Evolutionary conservation across 2,329 filamentous ascomycete genomes (phyloP).

Genomic region (Penicillium rolfsii): DNA sequence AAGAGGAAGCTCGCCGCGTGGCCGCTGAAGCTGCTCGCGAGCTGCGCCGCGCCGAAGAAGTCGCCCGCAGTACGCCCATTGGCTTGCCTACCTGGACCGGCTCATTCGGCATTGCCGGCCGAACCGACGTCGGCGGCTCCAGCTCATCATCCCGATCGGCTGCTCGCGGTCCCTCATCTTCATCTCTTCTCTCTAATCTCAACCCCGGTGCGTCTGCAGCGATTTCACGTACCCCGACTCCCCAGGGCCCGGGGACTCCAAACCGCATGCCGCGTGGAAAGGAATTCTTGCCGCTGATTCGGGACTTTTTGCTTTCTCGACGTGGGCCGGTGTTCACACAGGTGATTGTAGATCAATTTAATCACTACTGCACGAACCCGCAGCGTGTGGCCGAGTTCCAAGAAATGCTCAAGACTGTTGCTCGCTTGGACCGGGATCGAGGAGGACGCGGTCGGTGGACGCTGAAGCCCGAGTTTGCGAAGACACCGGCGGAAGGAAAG

Average conservation of each 20-base stretch:
- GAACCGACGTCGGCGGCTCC: conserved; percentile 47
- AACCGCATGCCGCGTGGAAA: conserved; percentile 50
- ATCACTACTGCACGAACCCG: conserved; percentile 71
- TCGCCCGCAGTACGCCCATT: conserved; percentile 72
- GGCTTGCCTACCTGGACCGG: conserved; percentile 96
- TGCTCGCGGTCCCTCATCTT: conserved; percentile 45
- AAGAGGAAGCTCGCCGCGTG: conserved; percentile 77
- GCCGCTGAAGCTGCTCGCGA: conserved; percentile 77
- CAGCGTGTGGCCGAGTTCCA: conserved; percentile 79
- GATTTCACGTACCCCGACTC: conserved; percentile 28
- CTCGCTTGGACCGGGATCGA: conserved; percentile 60
- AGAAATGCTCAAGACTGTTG: conserved; percentile 74
- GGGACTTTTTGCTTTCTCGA: conserved; percentile 75
- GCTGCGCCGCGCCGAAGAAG: conserved; percentile 71
- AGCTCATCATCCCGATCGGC: conserved; percentile 40
- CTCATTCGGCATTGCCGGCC: conserved; percentile 74
- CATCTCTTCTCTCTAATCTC: conserved; percentile 46
- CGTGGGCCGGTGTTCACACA: conserved; percentile 80
- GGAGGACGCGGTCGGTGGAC: conserved; percentile 60
- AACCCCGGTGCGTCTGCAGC: conserved; percentile 22
- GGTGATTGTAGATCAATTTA: conserved; percentile 88
- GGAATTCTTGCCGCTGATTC: conserved; percentile 73
- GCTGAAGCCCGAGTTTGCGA: conserved; percentile 60
- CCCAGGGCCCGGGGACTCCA: conserved; percentile 45
- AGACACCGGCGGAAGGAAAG: background rate